phyloP scores from a whole-genome alignment of 169 alveolate species.

The Theileria parva region DNA sequence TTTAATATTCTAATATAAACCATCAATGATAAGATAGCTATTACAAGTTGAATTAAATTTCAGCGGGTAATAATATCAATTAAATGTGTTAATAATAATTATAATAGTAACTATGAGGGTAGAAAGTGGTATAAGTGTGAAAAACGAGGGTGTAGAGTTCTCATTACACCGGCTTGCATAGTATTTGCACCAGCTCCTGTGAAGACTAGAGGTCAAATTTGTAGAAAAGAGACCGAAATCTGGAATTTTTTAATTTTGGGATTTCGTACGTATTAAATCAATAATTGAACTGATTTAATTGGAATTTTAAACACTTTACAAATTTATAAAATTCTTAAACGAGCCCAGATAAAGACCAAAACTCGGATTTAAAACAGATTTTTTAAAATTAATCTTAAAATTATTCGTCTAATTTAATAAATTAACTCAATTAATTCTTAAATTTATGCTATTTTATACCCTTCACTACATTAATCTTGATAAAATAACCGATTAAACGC shows the following conservation, averaged over 20 bases:
- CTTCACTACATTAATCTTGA: background rate
- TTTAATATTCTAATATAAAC: background rate
- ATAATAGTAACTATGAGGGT: background rate
- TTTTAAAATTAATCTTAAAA: too few species aligned
- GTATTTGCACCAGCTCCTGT: slow-evolving; percentile 14
- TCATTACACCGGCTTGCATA: slow-evolving; percentile 12
- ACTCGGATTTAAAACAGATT: background rate
- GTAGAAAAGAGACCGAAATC: background rate
- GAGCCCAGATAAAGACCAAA: background rate
- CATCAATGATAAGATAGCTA: background rate
- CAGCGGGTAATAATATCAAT: background rate
- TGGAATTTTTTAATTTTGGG: background rate
- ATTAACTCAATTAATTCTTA: background rate
- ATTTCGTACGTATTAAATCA: background rate
- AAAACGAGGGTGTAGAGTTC: background rate
- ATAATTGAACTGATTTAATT: background rate
- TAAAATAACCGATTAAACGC: background rate
- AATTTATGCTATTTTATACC: background rate
- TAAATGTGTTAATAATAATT: background rate
- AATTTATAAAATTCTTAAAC: background rate
- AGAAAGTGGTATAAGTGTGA: background rate
- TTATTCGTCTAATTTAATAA: too few species aligned
- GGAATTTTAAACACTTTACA: background rate
- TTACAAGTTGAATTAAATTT: background rate
- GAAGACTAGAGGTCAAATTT: background rate